Evolutionary conservation across 352 stramenopile species (phyloP), one percentile per base, ranked within the genome.

Genomic region (Thraustochytrium sp.): DNA sequence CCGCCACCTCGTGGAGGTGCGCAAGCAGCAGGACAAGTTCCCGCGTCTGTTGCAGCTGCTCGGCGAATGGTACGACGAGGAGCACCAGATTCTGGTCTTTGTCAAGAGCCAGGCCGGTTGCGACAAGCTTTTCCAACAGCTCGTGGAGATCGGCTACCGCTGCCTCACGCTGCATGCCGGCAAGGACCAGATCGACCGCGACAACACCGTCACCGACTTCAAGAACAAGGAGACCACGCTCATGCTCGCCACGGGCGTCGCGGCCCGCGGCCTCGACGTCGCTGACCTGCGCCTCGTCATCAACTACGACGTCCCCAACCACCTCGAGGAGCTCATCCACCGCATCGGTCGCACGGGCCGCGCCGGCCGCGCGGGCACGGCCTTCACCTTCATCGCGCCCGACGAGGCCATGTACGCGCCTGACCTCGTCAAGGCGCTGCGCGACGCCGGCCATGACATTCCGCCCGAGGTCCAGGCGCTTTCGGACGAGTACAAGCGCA

Each of bases 321-420:
- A 99, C 87, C 89, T 99, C 55, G 97, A 99, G 90, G 97, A 99
- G 84, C 99, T 99, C 84, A 96, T 99, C 1, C 97, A 99, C 89
- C 93, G 97, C 40, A 95, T 99, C 2, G 97, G 96, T 5, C 88
- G 97, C 68, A 99, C 96, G 29, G 96, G 96, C 18, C 89, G 96
- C 68, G 97, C 96, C 65, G 94, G 94, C 5, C 90, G 95, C 13
- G 97, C 97, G 84, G 97, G 97, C 62, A 98, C 96, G n/a, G 94
- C 96, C 18, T 99, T 98, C 89, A 99, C 97, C 0, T 98, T 99
- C 85, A 97, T 99, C 62, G 98, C 96, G 40, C 94, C 94, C 3
- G 92, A 96, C 56, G 96, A 99, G 85, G 96, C 97, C 21, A 94
- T 98, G 85, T 99, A 98, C 85, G 53, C 68, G 18, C 68, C 68